Evolutionary conservation across 2,329 filamentous ascomycete species (phyloP).

Genomic region (Aureobasidium leucospermi): DNA sequence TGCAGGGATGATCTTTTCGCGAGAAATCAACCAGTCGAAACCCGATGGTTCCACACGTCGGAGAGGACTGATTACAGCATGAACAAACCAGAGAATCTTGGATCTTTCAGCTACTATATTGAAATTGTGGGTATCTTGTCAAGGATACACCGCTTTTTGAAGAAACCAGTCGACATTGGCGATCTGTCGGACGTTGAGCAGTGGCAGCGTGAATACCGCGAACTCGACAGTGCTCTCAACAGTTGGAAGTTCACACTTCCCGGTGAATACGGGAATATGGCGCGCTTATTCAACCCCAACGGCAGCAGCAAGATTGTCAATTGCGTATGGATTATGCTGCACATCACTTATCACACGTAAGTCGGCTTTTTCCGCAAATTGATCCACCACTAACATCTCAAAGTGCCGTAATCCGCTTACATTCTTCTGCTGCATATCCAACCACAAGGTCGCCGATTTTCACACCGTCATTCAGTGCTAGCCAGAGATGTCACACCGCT

Average conservation of each 20-base stretch:
- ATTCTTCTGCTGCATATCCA: constrained; percentile 88
- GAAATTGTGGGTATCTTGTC: constrained; percentile 83
- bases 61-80: constrained; percentile 41
- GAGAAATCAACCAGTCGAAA: constrained; percentile 77
- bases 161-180: constrained; percentile 82
- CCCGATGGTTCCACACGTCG: constrained; percentile 62
- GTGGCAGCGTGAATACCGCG: constrained; percentile 82
- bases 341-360: constrained; percentile 80
- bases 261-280: constrained; percentile 75
- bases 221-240: constrained; percentile 71
- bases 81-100: constrained; percentile 70
- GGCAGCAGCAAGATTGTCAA: constrained; percentile 61
- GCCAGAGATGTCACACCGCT: constrained; percentile 72
- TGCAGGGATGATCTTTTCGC: constrained; percentile 83
- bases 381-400: constrained; percentile 19
- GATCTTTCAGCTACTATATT: constrained; percentile 83
- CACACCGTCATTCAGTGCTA: constrained; percentile 78
- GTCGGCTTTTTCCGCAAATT: constrained; percentile 22
- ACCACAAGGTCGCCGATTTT: constrained; percentile 84
- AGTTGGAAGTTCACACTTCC: constrained; percentile 81
- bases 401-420: constrained; percentile 74
- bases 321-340: constrained; percentile 84
- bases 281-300: constrained; percentile 60
- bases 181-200: constrained; percentile 76
- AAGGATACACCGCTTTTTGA: constrained; percentile 80